phyloP scores from a whole-genome alignment of 1,139 yeast species.

The Kodamaea arcana region DNA sequence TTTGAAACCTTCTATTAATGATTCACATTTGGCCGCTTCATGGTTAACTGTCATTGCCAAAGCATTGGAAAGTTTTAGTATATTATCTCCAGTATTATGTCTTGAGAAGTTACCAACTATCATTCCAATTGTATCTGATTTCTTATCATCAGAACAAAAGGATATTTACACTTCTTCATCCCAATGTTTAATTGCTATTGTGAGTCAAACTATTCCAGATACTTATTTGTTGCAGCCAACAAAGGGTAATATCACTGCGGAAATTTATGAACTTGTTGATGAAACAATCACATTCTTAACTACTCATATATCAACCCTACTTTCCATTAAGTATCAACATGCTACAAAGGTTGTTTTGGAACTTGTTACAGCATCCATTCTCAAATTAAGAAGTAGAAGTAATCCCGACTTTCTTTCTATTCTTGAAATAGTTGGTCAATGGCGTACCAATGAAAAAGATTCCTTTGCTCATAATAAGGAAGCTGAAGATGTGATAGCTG shows the following conservation, averaged over 20 bases:
- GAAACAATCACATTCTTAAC: conserved; percentile 47
- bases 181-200: conserved; percentile 78
- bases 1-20: conserved; percentile 76
- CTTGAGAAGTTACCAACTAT: conserved; percentile 54
- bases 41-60: conserved; percentile 96
- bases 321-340: conserved; percentile 71
- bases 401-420: conserved; percentile 70
- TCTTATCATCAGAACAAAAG: conserved; percentile 61
- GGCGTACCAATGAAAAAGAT: conserved; percentile 76
- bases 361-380: conserved; percentile 59
- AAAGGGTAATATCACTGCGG: conserved; percentile 32
- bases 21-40: conserved; percentile 81
- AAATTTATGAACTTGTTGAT: conserved; percentile 54
- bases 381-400: conserved; percentile 61
- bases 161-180: conserved; percentile 76
- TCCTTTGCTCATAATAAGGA: conserved; percentile 70
- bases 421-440: conserved; percentile 71
- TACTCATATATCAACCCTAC: conserved; percentile 51
- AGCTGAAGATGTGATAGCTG: conserved; percentile 75
- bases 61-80: conserved; percentile 68
- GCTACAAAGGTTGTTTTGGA: conserved; percentile 76
- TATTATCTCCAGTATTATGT: conserved; percentile 55
- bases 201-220: conserved; percentile 64
- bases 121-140: conserved; percentile 54
- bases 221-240: conserved; percentile 52